Base-by-base conservation (phyloP, 2,329 filamentous ascomycete species). In the Sclerotinia trifoliorum region DNA sequence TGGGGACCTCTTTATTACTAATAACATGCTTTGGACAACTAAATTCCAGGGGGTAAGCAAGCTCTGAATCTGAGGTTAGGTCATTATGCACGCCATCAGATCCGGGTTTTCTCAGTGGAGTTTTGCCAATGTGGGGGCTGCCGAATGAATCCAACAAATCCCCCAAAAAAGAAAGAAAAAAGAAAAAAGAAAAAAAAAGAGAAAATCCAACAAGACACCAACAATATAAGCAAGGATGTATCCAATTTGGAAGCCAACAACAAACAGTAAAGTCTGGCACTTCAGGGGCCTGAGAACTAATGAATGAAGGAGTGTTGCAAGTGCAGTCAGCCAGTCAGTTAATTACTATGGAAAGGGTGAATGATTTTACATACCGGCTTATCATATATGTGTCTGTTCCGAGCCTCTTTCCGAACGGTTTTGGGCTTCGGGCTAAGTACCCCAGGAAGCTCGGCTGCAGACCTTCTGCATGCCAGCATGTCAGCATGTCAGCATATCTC, bases 371-470 rank as follows among this genome's bases (percentile, higher is more conserved):
- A 39, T 39, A 39, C 39, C 11, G 35, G 8, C 10, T 10, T 10
- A 35, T 35, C 35, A 35, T 10, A 35, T 7, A 19, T 51, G 39
- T 49, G 8, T 39, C 15, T 39, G 21, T 42, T 39, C 60, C 60
- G 60, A 62, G 15, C 46, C 56, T 60, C 24, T 24, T 29, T 62
- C 46, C 32, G 29, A 62, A 62, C 15, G 35, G 35, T 17, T 17
- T 21, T 51, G 46, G 46, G 7, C 15, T 39, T 62, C 60, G 46
- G 60, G 46, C 39, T 15, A 62, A 62, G 44, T 51, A 62, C 58
- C 46, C 58, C 58, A 62, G 58, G 44, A 49, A 49, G 44, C 58
- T 62, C 58, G 58, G 58, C 58, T 62, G 29, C 46, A 62, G 46
- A 24, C 44, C 35, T 39, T 51, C 58, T 62, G 46, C 58, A 62